phyloP scores from a whole-genome alignment of 768 basidiomycete genomes.

The Amanita polypyramis region DNA sequence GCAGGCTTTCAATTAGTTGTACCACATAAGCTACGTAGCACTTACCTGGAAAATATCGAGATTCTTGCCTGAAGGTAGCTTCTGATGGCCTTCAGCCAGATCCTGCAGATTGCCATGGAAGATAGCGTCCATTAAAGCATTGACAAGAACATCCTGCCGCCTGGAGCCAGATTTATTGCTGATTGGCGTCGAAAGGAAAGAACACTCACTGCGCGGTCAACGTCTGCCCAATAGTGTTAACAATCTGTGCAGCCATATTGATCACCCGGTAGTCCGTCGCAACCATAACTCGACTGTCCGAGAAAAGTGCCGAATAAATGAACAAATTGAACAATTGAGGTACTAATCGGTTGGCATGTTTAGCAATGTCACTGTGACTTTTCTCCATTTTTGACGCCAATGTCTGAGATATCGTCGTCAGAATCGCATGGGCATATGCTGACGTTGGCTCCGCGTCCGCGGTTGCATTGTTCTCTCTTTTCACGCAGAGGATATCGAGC shows the following conservation, averaged over 20 bases:
- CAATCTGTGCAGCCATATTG: constrained; percentile 50
- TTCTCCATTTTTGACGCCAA: constrained; percentile 35
- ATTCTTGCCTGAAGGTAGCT: constrained; percentile 24
- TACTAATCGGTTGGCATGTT: constrained; percentile 71
- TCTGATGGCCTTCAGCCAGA: constrained; percentile 48
- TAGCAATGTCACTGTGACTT: constrained; percentile 63
- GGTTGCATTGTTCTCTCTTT: constrained; percentile 5
- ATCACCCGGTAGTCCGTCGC: constrained; percentile 43
- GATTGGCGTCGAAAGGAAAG: constrained; percentile 2
- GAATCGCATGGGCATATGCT: constrained; percentile 79
- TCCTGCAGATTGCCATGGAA: constrained; percentile 38
- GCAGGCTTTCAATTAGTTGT: constrained; percentile 10
- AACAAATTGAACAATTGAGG: constrained; percentile 61
- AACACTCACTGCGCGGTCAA: constrained; percentile 53
- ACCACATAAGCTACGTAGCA: neutral
- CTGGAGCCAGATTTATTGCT: constrained; percentile 25
- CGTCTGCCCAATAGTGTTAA: constrained; percentile 57
- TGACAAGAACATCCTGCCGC: constrained; percentile 51
- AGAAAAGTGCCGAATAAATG: constrained; percentile 28
- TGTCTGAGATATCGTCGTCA: constrained; percentile 57
- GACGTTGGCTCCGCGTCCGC: constrained; percentile 50
- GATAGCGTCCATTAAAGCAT: constrained; percentile 42
- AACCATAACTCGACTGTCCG: constrained; percentile 18
- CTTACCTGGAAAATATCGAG: constrained; percentile 47
- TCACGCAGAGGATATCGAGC: constrained; percentile 55